Evolutionary conservation across 768 basidiomycete species (phyloP).

Genomic region (Macrolepiota fuliginosa): DNA sequence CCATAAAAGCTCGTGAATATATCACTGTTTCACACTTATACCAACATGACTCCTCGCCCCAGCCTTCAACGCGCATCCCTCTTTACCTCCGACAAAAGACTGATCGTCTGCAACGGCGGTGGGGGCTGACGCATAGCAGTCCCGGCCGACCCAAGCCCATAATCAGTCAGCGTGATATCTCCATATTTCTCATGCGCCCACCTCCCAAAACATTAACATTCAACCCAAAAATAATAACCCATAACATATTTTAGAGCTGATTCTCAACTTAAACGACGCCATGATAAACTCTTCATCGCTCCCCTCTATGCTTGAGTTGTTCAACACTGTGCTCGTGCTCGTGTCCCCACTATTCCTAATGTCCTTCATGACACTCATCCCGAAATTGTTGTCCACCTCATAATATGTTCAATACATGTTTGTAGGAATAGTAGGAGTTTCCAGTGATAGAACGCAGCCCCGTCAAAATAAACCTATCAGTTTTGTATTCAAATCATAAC

Average conservation of each 20-base stretch:
- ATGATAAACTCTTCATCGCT: conserved; percentile 71
- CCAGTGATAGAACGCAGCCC: too few species aligned
- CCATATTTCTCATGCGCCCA: conserved; percentile 86
- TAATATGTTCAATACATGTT: too few species aligned
- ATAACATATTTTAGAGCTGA: conserved; percentile 43
- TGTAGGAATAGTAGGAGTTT: too few species aligned
- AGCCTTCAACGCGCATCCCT: conserved; percentile 29
- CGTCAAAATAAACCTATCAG: background rate
- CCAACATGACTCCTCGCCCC: conserved; percentile 23
- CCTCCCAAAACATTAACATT: conserved; percentile 9
- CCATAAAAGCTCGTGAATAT: background rate
- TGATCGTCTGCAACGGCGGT: conserved; percentile 28
- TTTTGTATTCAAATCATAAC: background rate
- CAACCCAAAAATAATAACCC: conserved; percentile 4
- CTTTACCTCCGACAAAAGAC: conserved; percentile 39
- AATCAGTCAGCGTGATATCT: conserved; percentile 76
- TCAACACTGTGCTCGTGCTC: background rate
- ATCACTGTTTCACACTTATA: background rate
- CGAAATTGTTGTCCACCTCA: too few species aligned
- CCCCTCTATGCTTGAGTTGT: conserved; percentile 43
- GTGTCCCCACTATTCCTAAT: conserved; percentile 33
- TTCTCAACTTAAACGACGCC: conserved; percentile 51
- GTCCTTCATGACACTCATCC: conserved; percentile 63
- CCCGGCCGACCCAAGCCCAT: conserved; percentile 48
- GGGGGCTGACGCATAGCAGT: background rate